Conservation (phyloP, 2,329 filamentous ascomycete species). For the Colletotrichum karsti region DNA sequence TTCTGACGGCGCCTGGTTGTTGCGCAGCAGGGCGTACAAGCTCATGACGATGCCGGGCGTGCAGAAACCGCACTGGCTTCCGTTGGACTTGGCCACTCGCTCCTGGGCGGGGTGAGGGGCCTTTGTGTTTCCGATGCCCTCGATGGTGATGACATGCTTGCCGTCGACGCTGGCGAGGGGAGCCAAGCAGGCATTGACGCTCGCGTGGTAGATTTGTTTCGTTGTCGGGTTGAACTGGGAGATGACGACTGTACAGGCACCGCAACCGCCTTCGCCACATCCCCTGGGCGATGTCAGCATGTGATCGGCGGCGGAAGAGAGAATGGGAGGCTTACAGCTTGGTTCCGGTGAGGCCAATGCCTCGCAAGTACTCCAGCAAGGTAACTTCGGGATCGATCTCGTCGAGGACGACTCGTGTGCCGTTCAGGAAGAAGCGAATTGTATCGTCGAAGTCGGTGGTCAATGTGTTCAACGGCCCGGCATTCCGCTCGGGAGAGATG, state of each 20-base stretch:
- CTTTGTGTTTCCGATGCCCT: constrained; percentile 91
- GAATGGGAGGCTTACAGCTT: constrained; percentile 70
- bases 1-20: constrained; percentile 79
- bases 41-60: constrained; percentile 99
- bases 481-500: constrained; percentile 56
- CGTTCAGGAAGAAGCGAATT: constrained; percentile 92
- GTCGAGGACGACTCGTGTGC: constrained; percentile 87
- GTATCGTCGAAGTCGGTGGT: constrained; percentile 87
- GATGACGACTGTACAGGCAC: constrained; percentile 94
- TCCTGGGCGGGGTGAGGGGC: constrained; percentile 90
- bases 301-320: not conserved
- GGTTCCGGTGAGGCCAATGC: constrained; percentile 92
- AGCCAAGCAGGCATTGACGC: constrained; percentile 94
- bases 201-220: constrained; percentile 92
- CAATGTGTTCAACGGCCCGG: constrained; percentile 55
- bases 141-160: constrained; percentile 97
- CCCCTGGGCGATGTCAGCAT: constrained; percentile 57
- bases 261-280: constrained; percentile 95
- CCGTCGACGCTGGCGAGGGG: constrained; percentile 93
- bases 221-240: constrained; percentile 95
- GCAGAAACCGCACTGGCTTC: constrained; percentile 94
- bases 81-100: constrained; percentile 88
- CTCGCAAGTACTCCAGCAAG: constrained; percentile 89
- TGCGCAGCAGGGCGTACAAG: constrained; percentile 89
- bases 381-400: constrained; percentile 91